A percentile compares a stretch with the other conserved stretches of the same genome.
Conservation (phyloP, 2,329 filamentous ascomycete species). For the Harringtonia aguacate region DNA sequence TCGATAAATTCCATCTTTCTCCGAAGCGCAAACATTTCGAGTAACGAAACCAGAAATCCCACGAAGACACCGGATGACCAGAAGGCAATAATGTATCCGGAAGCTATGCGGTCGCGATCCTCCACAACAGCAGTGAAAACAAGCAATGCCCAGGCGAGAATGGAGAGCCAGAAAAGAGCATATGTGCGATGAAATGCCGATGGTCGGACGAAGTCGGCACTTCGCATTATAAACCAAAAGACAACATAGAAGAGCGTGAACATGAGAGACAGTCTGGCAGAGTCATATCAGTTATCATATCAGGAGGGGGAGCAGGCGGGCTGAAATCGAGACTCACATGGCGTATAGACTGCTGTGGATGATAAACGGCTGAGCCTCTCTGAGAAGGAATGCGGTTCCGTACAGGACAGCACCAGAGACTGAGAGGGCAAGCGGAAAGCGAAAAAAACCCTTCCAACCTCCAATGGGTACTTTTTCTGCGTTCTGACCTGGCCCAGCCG, state of each 20-base stretch:
- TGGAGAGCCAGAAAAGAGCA: slow-evolving; percentile 73
- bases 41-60: slow-evolving; percentile 61
- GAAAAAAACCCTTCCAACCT: slow-evolving; percentile 73
- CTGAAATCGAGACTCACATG: slow-evolving; percentile 36
- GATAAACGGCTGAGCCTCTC: slow-evolving; percentile 80
- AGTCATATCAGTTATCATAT: neutral
- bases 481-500: slow-evolving; percentile 45
- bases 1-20: slow-evolving; percentile 60
- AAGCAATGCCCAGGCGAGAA: slow-evolving; percentile 61
- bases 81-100: slow-evolving; percentile 73
- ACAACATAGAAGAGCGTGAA: slow-evolving; percentile 68
- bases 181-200: slow-evolving; percentile 80
- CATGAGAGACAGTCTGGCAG: slow-evolving; percentile 65
- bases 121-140: slow-evolving; percentile 66
- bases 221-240: slow-evolving; percentile 73
- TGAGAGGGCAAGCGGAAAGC: slow-evolving; percentile 66
- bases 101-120: slow-evolving; percentile 59
- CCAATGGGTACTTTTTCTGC: slow-evolving; percentile 53
- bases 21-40: slow-evolving; percentile 70
- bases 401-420: slow-evolving; percentile 59
- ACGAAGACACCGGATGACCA: slow-evolving; percentile 67
- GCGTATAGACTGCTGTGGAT: slow-evolving; percentile 83
- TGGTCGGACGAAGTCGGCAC: slow-evolving; percentile 69
- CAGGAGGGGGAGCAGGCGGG: neutral
- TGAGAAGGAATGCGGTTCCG: slow-evolving; percentile 62